Conservation (phyloP, 768 basidiomycete species). For the Termitomyces sp. region DNA sequence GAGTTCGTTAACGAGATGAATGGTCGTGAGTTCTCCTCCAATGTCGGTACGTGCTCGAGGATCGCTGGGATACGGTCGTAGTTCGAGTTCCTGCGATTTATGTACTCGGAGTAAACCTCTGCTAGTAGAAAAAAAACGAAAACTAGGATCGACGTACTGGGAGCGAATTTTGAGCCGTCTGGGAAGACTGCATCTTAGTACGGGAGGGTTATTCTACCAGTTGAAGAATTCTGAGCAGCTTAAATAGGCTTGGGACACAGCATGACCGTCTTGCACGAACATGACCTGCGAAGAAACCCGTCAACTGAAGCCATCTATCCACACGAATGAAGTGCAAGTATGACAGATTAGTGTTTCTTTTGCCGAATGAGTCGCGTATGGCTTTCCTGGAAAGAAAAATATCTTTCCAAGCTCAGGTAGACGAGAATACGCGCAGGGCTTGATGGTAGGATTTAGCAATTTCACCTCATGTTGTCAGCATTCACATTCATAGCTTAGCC, state of each 20-base stretch:
- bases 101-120: neutral
- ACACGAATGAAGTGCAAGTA: neutral
- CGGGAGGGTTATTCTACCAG: neutral
- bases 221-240: neutral
- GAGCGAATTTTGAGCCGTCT: neutral
- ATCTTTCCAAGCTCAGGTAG: neutral
- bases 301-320: neutral
- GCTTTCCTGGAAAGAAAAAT: neutral
- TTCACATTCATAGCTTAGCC: no score
- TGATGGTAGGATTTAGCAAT: neutral
- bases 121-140: neutral
- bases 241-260: neutral
- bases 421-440: neutral
- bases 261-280: neutral
- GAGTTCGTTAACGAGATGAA: neutral
- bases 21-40: neutral
- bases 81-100: neutral
- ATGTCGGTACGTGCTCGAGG: neutral
- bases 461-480: neutral
- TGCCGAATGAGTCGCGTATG: neutral
- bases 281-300: neutral
- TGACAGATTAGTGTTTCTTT: neutral
- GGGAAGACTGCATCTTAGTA: no score
- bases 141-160: neutral
- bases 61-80: neutral